Evolutionary conservation across 164 flowering plant genomes (phyloP).

Genomic region (Santalum album): DNA sequence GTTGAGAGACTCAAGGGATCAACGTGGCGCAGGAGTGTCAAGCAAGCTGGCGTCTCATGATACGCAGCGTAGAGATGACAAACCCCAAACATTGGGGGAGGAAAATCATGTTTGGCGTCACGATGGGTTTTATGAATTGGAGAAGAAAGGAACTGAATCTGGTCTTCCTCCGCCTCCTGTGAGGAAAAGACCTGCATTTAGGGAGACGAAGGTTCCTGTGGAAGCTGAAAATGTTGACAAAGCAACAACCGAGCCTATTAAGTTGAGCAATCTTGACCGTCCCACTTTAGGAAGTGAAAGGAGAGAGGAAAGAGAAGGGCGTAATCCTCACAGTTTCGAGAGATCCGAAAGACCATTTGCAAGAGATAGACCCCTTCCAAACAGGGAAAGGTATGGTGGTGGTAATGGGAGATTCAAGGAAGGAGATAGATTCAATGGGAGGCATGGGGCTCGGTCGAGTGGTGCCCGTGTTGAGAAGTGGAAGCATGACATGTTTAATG

Average conservation of each 20-base stretch:
- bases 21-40: slow-evolving; percentile 18
- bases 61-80: slow-evolving; percentile 32
- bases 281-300: slow-evolving; percentile 18
- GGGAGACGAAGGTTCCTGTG: slow-evolving; percentile 55
- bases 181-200: slow-evolving; percentile 78
- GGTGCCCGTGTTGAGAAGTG: slow-evolving; percentile 60
- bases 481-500: slow-evolving; percentile 87
- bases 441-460: slow-evolving; percentile 32
- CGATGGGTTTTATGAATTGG: slow-evolving; percentile 55
- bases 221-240: slow-evolving; percentile 30
- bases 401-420: slow-evolving; percentile 24
- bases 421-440: slow-evolving; percentile 39
- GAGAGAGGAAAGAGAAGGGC: slow-evolving; percentile 28
- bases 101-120: slow-evolving; percentile 52
- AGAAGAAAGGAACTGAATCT: slow-evolving; percentile 9
- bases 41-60: slow-evolving; percentile 20
- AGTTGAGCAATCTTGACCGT: slow-evolving; percentile 16
- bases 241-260: slow-evolving; percentile 23
- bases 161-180: slow-evolving; percentile 33
- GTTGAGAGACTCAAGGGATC: slow-evolving; percentile 43
- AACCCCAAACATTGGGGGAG: slow-evolving; percentile 20
- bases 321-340: slow-evolving; percentile 22
- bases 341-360: slow-evolving; percentile 29
- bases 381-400: slow-evolving; percentile 32
- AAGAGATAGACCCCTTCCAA: slow-evolving; percentile 20